Evolutionary conservation across 495 filamentous ascomycete species (phyloP).

Genomic region (Neurospora sp.): DNA sequence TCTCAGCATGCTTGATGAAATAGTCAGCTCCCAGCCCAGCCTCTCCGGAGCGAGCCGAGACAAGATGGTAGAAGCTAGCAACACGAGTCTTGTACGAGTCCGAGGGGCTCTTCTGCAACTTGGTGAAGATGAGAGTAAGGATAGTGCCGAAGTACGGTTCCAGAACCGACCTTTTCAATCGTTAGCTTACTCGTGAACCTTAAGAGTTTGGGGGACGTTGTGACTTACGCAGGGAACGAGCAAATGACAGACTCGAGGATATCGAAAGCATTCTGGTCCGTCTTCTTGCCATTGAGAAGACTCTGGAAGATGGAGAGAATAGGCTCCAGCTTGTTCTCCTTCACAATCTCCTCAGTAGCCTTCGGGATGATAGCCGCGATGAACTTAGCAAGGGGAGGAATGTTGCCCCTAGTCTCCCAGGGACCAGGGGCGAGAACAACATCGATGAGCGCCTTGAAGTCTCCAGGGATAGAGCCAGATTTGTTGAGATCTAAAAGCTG

Average conservation of each 20-base stretch:
- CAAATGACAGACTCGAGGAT: constrained; percentile 70
- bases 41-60: constrained; percentile 63
- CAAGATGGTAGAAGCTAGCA: constrained; percentile 82
- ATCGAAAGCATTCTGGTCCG: constrained; percentile 78
- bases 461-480: constrained; percentile 56
- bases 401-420: constrained; percentile 88
- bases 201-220: background rate
- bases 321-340: constrained; percentile 59
- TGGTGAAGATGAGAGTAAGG: constrained; percentile 69
- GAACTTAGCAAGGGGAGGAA: constrained; percentile 78
- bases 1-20: constrained; percentile 69
- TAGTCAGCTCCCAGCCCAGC: constrained; percentile 78
- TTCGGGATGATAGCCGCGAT: constrained; percentile 76
- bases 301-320: constrained; percentile 90
- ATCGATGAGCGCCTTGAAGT: constrained; percentile 64
- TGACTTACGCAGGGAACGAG: constrained; percentile 56
- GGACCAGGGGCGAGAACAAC: constrained; percentile 63
- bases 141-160: constrained; percentile 71
- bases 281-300: constrained; percentile 59
- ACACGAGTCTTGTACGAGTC: constrained; percentile 75
- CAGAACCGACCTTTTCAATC: constrained; percentile 41
- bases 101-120: constrained; percentile 64
- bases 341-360: constrained; percentile 56
- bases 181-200: constrained; percentile 13
- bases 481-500: constrained; percentile 78